Base-by-base conservation (phyloP, 148 eudicot species). In the Selenicereus undatus region DNA sequence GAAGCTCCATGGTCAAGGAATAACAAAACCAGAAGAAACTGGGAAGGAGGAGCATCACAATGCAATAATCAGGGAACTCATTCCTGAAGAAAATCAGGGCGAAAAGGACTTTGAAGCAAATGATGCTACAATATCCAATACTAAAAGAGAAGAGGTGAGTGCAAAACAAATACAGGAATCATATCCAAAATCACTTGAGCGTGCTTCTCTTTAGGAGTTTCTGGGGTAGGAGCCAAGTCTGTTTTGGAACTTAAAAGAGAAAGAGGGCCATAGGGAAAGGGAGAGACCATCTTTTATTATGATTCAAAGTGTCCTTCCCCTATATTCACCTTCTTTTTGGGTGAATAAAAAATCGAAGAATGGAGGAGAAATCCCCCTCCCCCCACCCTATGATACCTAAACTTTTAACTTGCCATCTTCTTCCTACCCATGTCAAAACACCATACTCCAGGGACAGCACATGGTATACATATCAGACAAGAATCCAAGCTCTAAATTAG, bases 131-230 rank as follows among this genome's bases (percentile, higher is more conserved):
- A 43, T 58, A 35, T 62, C 51, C 26, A 32, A 85, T 45, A 64
- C 77, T 69, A 65, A 78, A 74, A 56, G 74, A 32, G 80, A 82
- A 80, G 45, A 82, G 85, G 90, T 84, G 64, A 51, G 77, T 75
- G 60, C 58, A 48, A 75, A 68, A 78, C 29, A 79, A 39, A 74
- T 66, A 54, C 3, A 69, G 6, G 35, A 36, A 62, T 75, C 8
- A 75, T 62, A 50, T 36, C 12, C 16, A 48, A 39, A 51, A 45
- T 73, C 62, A 32, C 14, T 17, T 39, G 43, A 39, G 43, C 5
- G 3, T 39, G 43, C 60, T 52, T 62, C 32, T 29, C 17, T 5
- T n/a, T 26, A 3, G 71, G 71, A 6, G 35, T 27, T 74, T 74
- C 48, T 36, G 21, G 14, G n/a, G 39, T 36, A 72, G 12, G 12